Base-by-base conservation (phyloP, 2,329 filamentous ascomycete species). In the Fusarium sp. region DNA sequence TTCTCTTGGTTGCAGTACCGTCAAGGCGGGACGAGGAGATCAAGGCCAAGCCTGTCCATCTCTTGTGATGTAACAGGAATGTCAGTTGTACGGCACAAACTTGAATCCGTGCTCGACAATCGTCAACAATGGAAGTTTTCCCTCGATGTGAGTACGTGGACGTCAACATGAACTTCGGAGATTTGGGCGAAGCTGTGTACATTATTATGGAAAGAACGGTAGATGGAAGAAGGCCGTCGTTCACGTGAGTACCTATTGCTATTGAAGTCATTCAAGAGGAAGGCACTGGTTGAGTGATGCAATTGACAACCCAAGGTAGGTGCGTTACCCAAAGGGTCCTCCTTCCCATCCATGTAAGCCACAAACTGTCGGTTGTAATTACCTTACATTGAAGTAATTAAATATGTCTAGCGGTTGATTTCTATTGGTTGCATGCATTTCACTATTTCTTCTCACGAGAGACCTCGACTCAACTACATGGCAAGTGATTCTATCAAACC, bases 1-100 rank as follows among this genome's bases (percentile, higher is more conserved):
- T 40, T 38, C 24, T 27, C 46, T 54, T 22, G 18, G 52, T 49
- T 57, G 46, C 54, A 60, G 46, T 50, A 49, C 34, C 29, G 50
- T 53, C 24, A 40, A 53, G 32, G 42, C 24, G 50, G 27, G 25
- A 51, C 32, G 14, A 40, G 16, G 22, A 38, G 40, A 50, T 44
- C 43, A 14, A 30, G 29, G 22, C 22, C 22, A 27, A n/a, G 25
- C 24, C 16, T 25, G n/a, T 40, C 20, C 18, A 42, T 50, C 20
- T 15, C 9, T n/a, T n/a, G 14, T 22, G 15, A 24, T 27, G 24
- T 43, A 59, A 34, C 61, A 43, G 32, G 32, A 49, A 27, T 43
- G 44, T 27, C 16, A 45, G 27, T 25, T 20, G n/a, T 27, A 50
- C 29, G 18, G 52, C 44, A 51, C 20, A 56, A 52, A 40, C 29